Base-by-base conservation (phyloP, 2,329 filamentous ascomycete species). In the Arthrobotrys entomopaga region DNA sequence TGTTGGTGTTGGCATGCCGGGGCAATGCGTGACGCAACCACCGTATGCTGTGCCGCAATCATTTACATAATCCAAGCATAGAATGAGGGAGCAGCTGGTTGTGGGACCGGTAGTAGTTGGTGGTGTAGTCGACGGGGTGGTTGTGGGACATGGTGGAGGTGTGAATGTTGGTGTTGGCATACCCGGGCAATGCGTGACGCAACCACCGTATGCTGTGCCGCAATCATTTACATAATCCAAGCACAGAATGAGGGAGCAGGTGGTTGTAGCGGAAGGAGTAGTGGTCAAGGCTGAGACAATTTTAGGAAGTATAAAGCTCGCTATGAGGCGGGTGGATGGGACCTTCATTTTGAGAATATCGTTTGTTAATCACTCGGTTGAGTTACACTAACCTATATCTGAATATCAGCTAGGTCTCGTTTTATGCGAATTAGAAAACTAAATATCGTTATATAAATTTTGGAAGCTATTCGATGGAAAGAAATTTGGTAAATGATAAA, bases 161-260 rank as follows among this genome's bases (percentile, higher is more conserved):
- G 54, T 72, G 29, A 76, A 74, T 40, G 70, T 46, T 59, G 52
- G 58, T 19, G 20, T 22, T 22, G 16, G n/a, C 43, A 57, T 11
- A 13, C 50, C 54, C 7, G 7, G 11, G 38, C 67, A 64, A 3
- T 65, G 65, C 24, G 75, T 48, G 15, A 56, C 65, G 26, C 67
- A 72, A 1, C 67, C 67, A 34, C 67, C 67, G 22, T 72, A 72
- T 8, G 22, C 24, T 24, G 65, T 40, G 13, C 69, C 54, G 34
- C 75, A 76, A n/a, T 43, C 52, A 40, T 76, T 76, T 20, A 74
- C 40, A 38, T 69, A 76, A 40, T 76, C 75, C 5, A 56, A 70
- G 42, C 75, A 76, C 34, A 75, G 58, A 11, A 65, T 76, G 1
- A 52, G 0, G 22, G 13, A 52, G 11, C 61, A 64, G 10, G 54